These are phyloP conservation scores for Nyssa sinensis DNA, from an alignment of 148 eudicot species.

Conservation along the genomic window DNA sequence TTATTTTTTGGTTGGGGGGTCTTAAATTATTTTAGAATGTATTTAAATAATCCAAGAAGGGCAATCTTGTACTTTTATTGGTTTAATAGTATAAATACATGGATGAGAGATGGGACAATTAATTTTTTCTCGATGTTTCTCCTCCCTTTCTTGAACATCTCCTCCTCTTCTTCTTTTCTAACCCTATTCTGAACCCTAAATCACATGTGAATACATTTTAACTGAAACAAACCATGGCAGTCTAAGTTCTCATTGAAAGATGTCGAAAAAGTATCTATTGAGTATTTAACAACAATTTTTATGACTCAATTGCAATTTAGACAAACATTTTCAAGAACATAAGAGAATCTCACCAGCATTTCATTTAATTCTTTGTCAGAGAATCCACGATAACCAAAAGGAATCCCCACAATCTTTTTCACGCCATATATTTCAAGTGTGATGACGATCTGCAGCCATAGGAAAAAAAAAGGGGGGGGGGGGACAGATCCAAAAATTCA, in stretches of 20 bases:
- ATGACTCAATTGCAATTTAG: background rate
- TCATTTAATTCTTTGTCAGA: slow-evolving; percentile 59
- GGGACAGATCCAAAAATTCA: background rate
- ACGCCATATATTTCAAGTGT: slow-evolving; percentile 99
- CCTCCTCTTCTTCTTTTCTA: too few relatives aligned
- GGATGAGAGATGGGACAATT: too few relatives aligned
- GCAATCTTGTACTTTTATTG: too few relatives aligned
- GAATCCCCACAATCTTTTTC: slow-evolving; percentile 87
- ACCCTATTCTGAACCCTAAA: too few relatives aligned
- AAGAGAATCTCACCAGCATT: slow-evolving; percentile 66
- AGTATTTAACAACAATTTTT: background rate
- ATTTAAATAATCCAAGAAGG: too few relatives aligned
- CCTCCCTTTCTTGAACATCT: too few relatives aligned
- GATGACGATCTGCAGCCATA: slow-evolving; percentile 77
- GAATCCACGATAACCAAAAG: slow-evolving; percentile 97
- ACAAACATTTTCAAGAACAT: background rate
- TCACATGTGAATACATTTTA: background rate
- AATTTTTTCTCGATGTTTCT: too few relatives aligned
- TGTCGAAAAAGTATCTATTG: background rate
- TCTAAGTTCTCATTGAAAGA: background rate
- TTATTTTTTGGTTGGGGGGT: too few relatives aligned
- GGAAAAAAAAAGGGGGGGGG: slow-evolving; percentile 9
- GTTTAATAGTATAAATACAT: too few relatives aligned
- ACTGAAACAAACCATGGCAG: background rate
- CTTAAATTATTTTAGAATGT: too few relatives aligned